These are phyloP conservation scores for Thraustochytrium sp. DNA, from an alignment of 352 stramenopile genomes.

Conservation along the genomic window DNA sequence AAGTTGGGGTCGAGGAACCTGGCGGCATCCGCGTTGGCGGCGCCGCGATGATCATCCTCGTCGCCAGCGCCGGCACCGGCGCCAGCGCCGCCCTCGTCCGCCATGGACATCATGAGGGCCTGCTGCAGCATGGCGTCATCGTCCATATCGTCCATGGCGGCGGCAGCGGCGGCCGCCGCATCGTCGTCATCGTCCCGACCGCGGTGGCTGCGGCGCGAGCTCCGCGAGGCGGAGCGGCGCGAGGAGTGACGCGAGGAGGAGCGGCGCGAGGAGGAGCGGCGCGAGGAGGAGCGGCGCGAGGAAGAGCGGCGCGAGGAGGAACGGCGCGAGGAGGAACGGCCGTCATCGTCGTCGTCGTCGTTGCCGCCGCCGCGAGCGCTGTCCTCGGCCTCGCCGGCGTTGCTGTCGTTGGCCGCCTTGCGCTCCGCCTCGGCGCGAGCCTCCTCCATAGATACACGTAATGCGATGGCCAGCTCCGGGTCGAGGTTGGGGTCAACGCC, in stretches of 20 bases:
- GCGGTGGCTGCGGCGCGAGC: too few species aligned
- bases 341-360: background rate
- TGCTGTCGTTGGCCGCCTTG: constrained; percentile 67
- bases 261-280: too few species aligned
- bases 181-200: background rate
- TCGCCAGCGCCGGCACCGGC: background rate
- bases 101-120: constrained; percentile 71
- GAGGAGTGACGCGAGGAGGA: too few species aligned
- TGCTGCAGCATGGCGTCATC: constrained; percentile 71
- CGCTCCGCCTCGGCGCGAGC: constrained; percentile 87
- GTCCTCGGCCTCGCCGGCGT: too few species aligned
- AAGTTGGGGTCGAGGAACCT: constrained; percentile 78
- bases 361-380: too few species aligned
- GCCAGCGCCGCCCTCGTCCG: constrained; percentile 50
- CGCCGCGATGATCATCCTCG: background rate
- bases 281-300: too few species aligned
- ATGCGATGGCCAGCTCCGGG: constrained; percentile 93
- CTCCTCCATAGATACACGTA: constrained; percentile 98
- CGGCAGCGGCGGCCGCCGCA: constrained; percentile 10
- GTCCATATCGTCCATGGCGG: constrained; percentile 52
- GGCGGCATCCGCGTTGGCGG: constrained; percentile 36
- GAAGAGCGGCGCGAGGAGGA: too few species aligned
- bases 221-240: too few species aligned
- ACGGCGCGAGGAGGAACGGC: too few species aligned
- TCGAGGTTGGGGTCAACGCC: constrained; percentile 97